These are phyloP conservation scores for Pseudodiploospora longispora DNA, from an alignment of 2,329 filamentous ascomycete genomes.

Conservation along the genomic window DNA sequence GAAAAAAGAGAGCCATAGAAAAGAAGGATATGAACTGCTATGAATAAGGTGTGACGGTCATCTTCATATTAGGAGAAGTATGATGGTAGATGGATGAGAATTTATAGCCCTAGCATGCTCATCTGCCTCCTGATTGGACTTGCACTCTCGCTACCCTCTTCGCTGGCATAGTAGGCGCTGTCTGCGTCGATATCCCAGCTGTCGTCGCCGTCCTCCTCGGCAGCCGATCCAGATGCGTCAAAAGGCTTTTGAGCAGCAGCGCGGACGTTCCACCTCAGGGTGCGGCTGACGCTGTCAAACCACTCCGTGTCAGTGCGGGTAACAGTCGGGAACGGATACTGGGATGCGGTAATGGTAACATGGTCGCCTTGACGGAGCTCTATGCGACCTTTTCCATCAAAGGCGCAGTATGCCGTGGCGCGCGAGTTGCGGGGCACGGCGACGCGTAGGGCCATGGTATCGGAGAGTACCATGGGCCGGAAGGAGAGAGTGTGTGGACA, in stretches of 20 bases:
- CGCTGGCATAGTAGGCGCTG: conserved; percentile 60
- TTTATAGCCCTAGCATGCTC: conserved; percentile 53
- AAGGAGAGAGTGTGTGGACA: conserved; percentile 96
- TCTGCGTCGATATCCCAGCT: conserved; percentile 97
- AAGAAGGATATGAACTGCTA: background rate
- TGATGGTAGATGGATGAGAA: background rate
- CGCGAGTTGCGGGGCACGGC: conserved; percentile 77
- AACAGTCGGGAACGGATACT: conserved; percentile 96
- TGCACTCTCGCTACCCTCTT: conserved; percentile 60
- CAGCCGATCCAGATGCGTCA: conserved; percentile 35
- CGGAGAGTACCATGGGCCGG: conserved; percentile 93
- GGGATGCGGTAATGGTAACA: conserved; percentile 90
- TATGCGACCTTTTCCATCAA: conserved; percentile 92
- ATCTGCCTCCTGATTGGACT: conserved; percentile 66
- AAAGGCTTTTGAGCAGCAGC: conserved; percentile 90
- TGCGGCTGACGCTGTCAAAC: conserved; percentile 92
- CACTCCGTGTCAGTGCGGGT: conserved; percentile 84
- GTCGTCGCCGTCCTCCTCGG: conserved; percentile 40
- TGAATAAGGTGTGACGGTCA: no score
- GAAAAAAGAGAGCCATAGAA: background rate
- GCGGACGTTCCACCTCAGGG: conserved; percentile 88
- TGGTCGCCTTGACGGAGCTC: conserved; percentile 90
- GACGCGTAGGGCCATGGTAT: conserved; percentile 86
- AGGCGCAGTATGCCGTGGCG: conserved; percentile 91
- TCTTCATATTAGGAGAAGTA: background rate